These are phyloP conservation scores for Thielaviopsis populi DNA, from an alignment of 2,329 filamentous ascomycete genomes.

Conservation along the genomic window DNA sequence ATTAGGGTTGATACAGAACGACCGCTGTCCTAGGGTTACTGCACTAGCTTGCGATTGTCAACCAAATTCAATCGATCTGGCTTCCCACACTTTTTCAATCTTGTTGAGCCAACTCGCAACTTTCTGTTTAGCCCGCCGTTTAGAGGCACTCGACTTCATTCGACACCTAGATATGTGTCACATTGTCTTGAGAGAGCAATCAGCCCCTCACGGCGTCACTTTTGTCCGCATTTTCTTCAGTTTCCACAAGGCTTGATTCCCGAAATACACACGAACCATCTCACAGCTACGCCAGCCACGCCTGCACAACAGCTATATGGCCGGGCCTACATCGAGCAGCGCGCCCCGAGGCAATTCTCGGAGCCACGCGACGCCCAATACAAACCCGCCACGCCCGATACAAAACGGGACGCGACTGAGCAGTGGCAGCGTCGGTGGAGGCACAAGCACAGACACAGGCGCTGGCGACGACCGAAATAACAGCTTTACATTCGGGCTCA, in stretches of 20 bases:
- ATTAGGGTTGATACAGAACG: neutral
- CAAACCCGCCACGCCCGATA: neutral
- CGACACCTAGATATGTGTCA: neutral
- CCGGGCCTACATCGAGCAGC: neutral
- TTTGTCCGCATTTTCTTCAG: neutral
- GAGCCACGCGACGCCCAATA: neutral
- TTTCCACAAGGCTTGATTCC: neutral
- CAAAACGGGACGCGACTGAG: neutral
- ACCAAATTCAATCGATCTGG: neutral
- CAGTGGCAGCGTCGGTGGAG: neutral
- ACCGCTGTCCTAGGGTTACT: neutral
- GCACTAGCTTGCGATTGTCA: neutral
- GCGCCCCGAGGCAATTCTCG: neutral
- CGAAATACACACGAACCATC: neutral
- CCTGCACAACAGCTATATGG: neutral
- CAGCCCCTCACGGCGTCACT: neutral
- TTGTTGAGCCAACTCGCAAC: neutral
- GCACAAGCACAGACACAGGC: neutral
- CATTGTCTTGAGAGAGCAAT: neutral
- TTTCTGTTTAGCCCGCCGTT: neutral
- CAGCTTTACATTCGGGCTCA: constrained; percentile 4
- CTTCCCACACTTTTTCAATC: neutral
- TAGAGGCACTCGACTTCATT: too few relatives aligned
- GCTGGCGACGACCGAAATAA: neutral
- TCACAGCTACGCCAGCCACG: neutral